Evolutionary conservation across 805 yeast species (phyloP).

Genomic region (Pichia paraexigua): DNA sequence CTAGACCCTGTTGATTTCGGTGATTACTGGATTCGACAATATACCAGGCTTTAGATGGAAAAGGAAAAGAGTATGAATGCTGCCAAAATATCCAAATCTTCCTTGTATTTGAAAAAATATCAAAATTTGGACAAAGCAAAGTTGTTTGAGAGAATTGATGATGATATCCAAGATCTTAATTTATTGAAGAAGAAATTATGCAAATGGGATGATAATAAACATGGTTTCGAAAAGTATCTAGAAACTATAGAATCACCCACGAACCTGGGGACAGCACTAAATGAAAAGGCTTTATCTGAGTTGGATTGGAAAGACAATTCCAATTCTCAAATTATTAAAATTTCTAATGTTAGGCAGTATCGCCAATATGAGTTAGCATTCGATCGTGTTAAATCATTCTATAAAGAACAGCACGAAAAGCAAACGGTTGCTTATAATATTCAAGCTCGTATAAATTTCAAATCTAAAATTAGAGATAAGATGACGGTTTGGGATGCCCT

Average conservation of each 20-base stretch:
- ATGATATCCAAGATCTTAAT: constrained; percentile 36
- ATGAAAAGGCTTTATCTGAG: background rate
- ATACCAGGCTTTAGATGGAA: too few species aligned
- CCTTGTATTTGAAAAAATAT: constrained; percentile 7
- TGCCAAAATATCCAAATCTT: background rate
- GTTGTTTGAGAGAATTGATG: constrained; percentile 34
- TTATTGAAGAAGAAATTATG: constrained; percentile 21
- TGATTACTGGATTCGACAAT: background rate
- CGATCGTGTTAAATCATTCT: constrained; percentile 58
- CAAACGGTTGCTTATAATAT: constrained; percentile 69
- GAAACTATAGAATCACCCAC: background rate
- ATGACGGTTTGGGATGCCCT: constrained; percentile 71
- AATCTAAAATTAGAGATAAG: constrained; percentile 55
- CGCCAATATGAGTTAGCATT: constrained; percentile 64
- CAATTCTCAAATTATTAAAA: constrained; percentile 16
- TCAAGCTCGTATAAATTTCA: constrained; percentile 64
- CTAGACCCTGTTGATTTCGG: too few species aligned
- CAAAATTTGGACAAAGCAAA: constrained; percentile 27
- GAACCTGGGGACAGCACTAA: background rate
- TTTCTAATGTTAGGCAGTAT: constrained; percentile 31
- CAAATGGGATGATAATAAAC: constrained; percentile 2
- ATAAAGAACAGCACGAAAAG: constrained; percentile 58
- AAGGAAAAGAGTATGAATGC: background rate
- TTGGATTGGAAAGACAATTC: constrained; percentile 19
- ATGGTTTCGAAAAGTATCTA: background rate